phyloP scores from a whole-genome alignment of 331 rosid genomes.

The Rhamnella rubrinervis region DNA sequence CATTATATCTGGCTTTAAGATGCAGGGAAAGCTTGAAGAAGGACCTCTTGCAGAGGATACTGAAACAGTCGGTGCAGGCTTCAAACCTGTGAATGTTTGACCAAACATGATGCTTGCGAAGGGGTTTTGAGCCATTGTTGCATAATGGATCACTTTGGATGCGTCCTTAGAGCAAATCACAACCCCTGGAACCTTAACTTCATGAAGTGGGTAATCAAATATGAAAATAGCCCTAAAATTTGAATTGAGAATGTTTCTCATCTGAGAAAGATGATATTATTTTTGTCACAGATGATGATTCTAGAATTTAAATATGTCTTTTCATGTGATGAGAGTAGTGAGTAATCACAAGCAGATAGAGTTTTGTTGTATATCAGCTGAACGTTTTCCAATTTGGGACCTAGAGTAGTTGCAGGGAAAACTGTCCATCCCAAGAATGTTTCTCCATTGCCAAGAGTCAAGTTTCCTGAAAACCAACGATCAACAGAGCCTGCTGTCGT shows the following conservation, averaged over 20 bases:
- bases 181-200: background rate
- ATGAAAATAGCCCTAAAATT: background rate
- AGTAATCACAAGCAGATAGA: background rate
- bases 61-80: background rate
- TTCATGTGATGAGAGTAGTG: background rate
- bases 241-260: background rate
- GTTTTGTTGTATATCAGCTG: background rate
- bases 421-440: background rate
- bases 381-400: background rate
- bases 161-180: slow-evolving; percentile 10
- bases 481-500: background rate
- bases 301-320: background rate
- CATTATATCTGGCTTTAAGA: slow-evolving; percentile 3
- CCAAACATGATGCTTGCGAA: background rate
- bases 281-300: background rate
- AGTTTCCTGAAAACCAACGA: background rate
- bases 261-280: background rate
- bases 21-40: background rate
- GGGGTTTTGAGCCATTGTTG: background rate
- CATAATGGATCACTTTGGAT: background rate
- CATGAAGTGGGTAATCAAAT: background rate
- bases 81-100: background rate
- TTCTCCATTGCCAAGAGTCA: background rate
- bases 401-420: background rate
- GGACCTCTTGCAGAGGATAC: background rate